Evolutionary conservation across 2,329 filamentous ascomycete genomes (phyloP).

Genomic region (Colletotrichum navitas): DNA sequence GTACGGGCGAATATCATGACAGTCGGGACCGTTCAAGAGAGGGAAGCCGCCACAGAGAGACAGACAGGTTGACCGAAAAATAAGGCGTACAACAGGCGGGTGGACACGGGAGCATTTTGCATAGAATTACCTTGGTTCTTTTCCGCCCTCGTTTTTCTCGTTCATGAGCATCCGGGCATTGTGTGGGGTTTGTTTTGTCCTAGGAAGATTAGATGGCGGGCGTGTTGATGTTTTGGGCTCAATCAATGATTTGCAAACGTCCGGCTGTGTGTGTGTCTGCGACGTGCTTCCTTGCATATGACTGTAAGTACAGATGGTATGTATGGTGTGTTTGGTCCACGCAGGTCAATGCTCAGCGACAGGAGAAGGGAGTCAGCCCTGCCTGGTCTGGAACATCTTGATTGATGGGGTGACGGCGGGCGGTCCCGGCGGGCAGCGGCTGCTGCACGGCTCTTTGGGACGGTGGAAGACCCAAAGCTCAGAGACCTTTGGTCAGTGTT

Average conservation of each 20-base stretch:
- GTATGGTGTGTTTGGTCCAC: neutral
- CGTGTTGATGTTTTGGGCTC: slow-evolving; percentile 25
- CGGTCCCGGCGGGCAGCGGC: slow-evolving; percentile 18
- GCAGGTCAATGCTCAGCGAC: slow-evolving; percentile 8
- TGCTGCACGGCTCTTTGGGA: slow-evolving; percentile 20
- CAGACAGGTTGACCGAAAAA: slow-evolving; percentile 43
- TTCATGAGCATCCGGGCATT: slow-evolving; percentile 42
- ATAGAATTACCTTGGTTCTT: slow-evolving; percentile 34
- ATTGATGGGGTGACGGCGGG: slow-evolving; percentile 22
- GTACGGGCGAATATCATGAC: slow-evolving; percentile 56
- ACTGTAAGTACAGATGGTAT: neutral
- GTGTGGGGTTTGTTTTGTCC: slow-evolving; percentile 46
- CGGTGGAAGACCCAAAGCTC: slow-evolving; percentile 1
- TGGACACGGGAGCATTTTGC: slow-evolving; percentile 34
- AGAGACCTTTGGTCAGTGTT: neutral
- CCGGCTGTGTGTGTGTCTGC: neutral
- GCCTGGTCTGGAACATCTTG: slow-evolving; percentile 14
- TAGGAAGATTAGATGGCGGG: slow-evolving; percentile 16
- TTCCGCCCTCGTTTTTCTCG: slow-evolving; percentile 25
- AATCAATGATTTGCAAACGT: slow-evolving; percentile 21
- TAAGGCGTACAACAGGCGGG: slow-evolving; percentile 29
- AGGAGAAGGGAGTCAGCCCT: slow-evolving; percentile 12
- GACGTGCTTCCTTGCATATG: neutral
- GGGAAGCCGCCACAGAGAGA: slow-evolving; percentile 35
- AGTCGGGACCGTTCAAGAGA: slow-evolving; percentile 42